These are phyloP conservation scores for Bruguiera sexangula DNA, from an alignment of 345 rosid genomes.

Conservation along the genomic window DNA sequence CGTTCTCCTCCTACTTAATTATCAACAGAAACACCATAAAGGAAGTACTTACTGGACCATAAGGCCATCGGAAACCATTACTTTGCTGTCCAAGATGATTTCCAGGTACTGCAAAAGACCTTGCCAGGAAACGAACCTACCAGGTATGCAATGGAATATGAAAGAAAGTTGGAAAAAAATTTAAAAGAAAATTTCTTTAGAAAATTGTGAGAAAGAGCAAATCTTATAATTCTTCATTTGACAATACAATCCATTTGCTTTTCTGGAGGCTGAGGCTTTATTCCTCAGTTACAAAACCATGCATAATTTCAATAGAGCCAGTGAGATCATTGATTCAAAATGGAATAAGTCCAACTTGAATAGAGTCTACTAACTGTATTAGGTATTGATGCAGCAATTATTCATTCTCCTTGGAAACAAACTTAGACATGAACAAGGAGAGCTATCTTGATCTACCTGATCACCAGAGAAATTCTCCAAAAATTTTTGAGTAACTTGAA, in stretches of 20 bases:
- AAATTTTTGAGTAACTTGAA: constrained; percentile 75
- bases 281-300: not conserved
- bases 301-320: too few species aligned
- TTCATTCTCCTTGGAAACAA: not conserved
- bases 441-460: constrained; percentile 51
- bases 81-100: constrained; percentile 98
- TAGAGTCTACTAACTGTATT: too few species aligned
- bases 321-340: not conserved
- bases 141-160: not conserved
- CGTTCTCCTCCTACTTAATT: not conserved
- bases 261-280: not conserved
- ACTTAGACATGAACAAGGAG: not conserved
- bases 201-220: not conserved
- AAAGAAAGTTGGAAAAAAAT: constrained; percentile 2
- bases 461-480: constrained; percentile 92
- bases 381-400: too few species aligned
- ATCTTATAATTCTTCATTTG: constrained; percentile 5
- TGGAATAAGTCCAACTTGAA: not conserved
- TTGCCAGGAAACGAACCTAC: constrained; percentile 91
- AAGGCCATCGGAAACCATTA: constrained; percentile 97
- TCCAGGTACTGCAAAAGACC: constrained; percentile 91
- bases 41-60: constrained; percentile 72
- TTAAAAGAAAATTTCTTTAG: constrained; percentile 1
- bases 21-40: not conserved
- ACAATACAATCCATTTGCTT: not conserved